Percentiles rank a stretch among this genome's conserved stretches.
phyloP scores from a whole-genome alignment of 2,329 filamentous ascomycete species.

The Xylaria polymorpha region DNA sequence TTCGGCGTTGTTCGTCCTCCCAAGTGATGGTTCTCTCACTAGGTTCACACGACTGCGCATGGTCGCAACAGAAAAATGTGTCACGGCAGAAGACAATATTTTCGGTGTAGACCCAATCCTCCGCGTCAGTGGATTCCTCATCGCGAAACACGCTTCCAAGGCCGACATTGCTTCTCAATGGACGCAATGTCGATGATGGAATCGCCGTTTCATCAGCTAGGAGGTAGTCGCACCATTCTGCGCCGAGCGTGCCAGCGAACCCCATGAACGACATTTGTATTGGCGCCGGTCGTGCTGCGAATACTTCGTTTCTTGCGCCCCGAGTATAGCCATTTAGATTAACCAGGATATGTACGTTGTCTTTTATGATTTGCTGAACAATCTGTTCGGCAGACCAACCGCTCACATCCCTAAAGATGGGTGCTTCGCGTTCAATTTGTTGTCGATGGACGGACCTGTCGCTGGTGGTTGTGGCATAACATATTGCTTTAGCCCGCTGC shows the following conservation, averaged over 20 bases:
- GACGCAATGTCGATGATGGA: slow-evolving; percentile 82
- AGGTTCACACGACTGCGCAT: slow-evolving; percentile 87
- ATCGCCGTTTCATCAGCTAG: slow-evolving; percentile 90
- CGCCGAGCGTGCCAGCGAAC: slow-evolving; percentile 93
- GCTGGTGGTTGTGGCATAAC: slow-evolving; percentile 93
- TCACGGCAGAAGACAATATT: slow-evolving; percentile 95
- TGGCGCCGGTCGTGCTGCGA: slow-evolving; percentile 91
- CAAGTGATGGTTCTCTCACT: slow-evolving; percentile 76
- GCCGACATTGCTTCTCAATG: slow-evolving; percentile 78
- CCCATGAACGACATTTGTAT: slow-evolving; percentile 99
- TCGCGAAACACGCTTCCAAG: slow-evolving; percentile 76
- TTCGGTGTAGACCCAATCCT: slow-evolving; percentile 94
- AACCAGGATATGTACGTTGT: slow-evolving; percentile 92
- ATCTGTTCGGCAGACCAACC: slow-evolving; percentile 86
- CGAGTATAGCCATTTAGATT: slow-evolving; percentile 99
- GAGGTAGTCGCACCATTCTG: slow-evolving; percentile 98
- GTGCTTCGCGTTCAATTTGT: slow-evolving; percentile 93
- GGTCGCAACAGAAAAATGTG: slow-evolving; percentile 98
- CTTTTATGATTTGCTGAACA: slow-evolving; percentile 84
- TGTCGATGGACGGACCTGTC: slow-evolving; percentile 89
- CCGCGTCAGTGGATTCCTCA: slow-evolving; percentile 74
- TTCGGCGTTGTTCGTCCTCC: slow-evolving; percentile 82
- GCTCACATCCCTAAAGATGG: slow-evolving; percentile 89
- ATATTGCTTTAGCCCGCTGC: slow-evolving; percentile 81
- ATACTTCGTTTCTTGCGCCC: slow-evolving; percentile 96